Evolutionary conservation across 208 protist species (phyloP).

Genomic region (Borovskyia barvae): DNA sequence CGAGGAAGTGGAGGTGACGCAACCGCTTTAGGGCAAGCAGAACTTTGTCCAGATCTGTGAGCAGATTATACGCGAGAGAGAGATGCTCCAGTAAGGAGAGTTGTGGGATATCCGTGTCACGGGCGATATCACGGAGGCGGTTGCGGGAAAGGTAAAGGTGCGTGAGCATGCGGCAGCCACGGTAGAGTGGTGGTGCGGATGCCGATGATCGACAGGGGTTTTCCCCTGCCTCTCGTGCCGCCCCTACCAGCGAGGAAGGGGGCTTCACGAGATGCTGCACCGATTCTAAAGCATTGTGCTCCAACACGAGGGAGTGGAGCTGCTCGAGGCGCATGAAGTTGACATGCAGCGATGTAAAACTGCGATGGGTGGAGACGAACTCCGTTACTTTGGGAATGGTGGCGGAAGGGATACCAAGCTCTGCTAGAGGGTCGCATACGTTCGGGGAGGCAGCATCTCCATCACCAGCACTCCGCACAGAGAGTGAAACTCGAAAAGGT

Average conservation of each 20-base stretch:
- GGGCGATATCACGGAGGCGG: constrained; percentile 23
- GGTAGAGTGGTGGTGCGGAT: constrained; percentile 11
- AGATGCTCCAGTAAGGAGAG: constrained; percentile 60
- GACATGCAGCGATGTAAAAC: constrained; percentile 56
- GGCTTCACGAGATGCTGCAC: constrained; percentile 44
- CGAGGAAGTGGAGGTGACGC: constrained; percentile 47
- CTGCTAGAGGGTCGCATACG: constrained; percentile 53
- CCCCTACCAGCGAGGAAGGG: background rate
- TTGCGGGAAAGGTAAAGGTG: constrained; percentile 50
- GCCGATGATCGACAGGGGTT: background rate
- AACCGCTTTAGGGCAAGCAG: constrained; percentile 40
- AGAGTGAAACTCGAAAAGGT: background rate
- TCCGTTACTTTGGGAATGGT: constrained; percentile 35
- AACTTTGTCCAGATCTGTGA: constrained; percentile 43
- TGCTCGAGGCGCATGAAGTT: constrained; percentile 63
- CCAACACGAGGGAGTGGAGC: constrained; percentile 59
- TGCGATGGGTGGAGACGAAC: constrained; percentile 39
- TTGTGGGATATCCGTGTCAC: constrained; percentile 45
- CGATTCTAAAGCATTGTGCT: constrained; percentile 52
- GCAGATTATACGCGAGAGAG: constrained; percentile 55
- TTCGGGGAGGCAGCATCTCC: background rate
- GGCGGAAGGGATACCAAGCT: constrained; percentile 41
- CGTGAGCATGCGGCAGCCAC: constrained; percentile 56
- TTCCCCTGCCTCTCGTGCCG: background rate
- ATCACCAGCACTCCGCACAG: background rate